Conservation (phyloP, 768 basidiomycete genomes). For the Hebeloma cylindrosporum region DNA sequence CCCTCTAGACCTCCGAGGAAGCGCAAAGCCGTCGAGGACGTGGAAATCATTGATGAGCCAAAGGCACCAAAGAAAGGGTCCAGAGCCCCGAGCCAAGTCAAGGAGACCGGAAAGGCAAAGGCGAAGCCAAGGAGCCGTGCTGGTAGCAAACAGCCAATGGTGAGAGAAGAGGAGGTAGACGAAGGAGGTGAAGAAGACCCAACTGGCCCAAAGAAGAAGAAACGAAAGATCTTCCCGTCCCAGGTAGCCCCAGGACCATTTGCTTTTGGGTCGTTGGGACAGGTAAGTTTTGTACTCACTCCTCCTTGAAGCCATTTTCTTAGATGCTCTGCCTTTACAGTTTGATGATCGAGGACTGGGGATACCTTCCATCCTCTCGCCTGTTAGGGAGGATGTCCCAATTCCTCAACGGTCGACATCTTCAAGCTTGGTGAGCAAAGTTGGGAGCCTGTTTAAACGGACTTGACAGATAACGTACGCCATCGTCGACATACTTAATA, state of each 20-base stretch:
- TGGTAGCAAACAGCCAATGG: conserved; percentile 22
- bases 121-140: conserved; percentile 23
- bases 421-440: conserved; percentile 9
- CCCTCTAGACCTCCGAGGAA: conserved; percentile 30
- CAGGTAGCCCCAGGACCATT: conserved; percentile 45
- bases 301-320: conserved; percentile 1
- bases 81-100: conserved; percentile 11
- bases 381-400: conserved; percentile 55
- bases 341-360: conserved; percentile 44
- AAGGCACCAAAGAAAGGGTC: conserved; percentile 17
- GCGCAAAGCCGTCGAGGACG: conserved; percentile 25
- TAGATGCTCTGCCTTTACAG: conserved; percentile 23
- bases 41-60: conserved; percentile 22
- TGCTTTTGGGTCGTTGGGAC: conserved; percentile 35
- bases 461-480: too few relatives aligned
- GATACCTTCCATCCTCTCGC: conserved; percentile 68
- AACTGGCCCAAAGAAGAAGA: conserved; percentile 58
- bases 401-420: conserved; percentile 46
- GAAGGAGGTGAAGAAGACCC: conserved; percentile 27
- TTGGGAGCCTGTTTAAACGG: conserved; percentile 10
- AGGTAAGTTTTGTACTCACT: conserved; percentile 29
- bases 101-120: conserved; percentile 11
- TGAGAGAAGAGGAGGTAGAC: conserved; percentile 17
- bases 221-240: conserved; percentile 69
- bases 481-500: too few relatives aligned